A percentile compares a stretch with the other conserved stretches of the same genome.
phyloP scores from a whole-genome alignment of 140 eudicot genomes.

The Stevia rebaudiana region DNA sequence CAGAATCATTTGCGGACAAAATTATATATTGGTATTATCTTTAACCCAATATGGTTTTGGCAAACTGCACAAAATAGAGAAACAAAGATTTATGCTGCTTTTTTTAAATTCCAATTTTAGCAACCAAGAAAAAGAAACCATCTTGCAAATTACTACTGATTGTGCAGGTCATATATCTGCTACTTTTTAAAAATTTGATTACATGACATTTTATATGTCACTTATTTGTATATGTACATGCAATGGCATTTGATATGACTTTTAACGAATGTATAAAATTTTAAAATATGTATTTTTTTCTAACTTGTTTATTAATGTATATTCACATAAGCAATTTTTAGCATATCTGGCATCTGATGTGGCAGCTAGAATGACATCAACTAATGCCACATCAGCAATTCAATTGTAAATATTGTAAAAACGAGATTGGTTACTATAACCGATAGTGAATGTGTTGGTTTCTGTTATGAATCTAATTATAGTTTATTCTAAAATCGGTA shows the following conservation, averaged over 20 bases:
- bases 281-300: not conserved
- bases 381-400: not conserved
- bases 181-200: not conserved
- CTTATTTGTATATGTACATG: not conserved
- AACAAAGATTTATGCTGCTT: not conserved
- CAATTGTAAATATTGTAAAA: not conserved
- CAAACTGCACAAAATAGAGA: not conserved
- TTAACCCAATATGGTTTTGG: not conserved
- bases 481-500: not conserved
- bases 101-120: not conserved
- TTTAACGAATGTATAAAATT: not conserved
- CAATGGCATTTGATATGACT: not conserved
- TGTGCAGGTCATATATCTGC: not conserved
- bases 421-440: not conserved
- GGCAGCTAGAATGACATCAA: not conserved
- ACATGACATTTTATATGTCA: not conserved
- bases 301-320: not conserved
- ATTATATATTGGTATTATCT: slow-evolving; percentile 60
- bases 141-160: not conserved
- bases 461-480: not conserved
- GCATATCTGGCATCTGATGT: not conserved
- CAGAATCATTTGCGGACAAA: slow-evolving; percentile 72
- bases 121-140: not conserved
- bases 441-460: not conserved
- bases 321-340: not conserved